Percentiles rank a stretch among this genome's conserved stretches.
These are phyloP conservation scores for Gryganskiella cystojenkinii DNA, from an alignment of 192 early-diverging fungal species.

Conservation along the genomic window DNA sequence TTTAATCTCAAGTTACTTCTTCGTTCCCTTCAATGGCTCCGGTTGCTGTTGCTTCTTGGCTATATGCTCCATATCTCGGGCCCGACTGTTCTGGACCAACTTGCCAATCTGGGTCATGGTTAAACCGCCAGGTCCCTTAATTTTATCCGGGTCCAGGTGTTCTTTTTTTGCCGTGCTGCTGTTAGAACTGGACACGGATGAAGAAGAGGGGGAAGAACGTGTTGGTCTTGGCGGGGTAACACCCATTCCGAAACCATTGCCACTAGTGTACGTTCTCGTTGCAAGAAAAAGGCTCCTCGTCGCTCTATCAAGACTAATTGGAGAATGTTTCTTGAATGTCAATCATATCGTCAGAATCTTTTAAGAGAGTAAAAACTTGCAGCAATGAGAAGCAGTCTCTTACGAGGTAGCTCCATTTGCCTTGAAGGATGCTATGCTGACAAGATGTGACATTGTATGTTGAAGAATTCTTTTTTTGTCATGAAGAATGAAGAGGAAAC, in stretches of 20 bases:
- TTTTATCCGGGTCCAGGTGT: conserved; percentile 53
- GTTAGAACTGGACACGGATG: not conserved
- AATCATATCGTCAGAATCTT: no score
- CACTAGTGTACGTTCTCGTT: conserved; percentile 1
- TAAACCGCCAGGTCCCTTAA: conserved; percentile 56
- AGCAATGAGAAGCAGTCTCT: no score
- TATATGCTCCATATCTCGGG: conserved; percentile 32
- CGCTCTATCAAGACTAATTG: no score
- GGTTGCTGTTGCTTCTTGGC: conserved; percentile 13
- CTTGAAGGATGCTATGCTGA: no score
- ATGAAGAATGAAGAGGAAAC: no score
- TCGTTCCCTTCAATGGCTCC: not conserved
- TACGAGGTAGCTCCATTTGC: no score
- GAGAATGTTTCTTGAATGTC: no score
- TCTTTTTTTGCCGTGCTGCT: not conserved
- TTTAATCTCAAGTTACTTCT: not conserved
- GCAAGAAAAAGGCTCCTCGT: not conserved
- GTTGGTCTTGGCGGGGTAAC: not conserved
- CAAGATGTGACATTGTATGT: no score
- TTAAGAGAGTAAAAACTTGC: no score
- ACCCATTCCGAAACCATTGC: not conserved
- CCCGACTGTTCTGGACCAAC: conserved; percentile 37
- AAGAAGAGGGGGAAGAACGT: no score
- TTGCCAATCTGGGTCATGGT: conserved; percentile 56
- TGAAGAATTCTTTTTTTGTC: no score